These are phyloP conservation scores for Graphium sp. DNA, from an alignment of 2,329 filamentous ascomycete species.

Conservation along the genomic window DNA sequence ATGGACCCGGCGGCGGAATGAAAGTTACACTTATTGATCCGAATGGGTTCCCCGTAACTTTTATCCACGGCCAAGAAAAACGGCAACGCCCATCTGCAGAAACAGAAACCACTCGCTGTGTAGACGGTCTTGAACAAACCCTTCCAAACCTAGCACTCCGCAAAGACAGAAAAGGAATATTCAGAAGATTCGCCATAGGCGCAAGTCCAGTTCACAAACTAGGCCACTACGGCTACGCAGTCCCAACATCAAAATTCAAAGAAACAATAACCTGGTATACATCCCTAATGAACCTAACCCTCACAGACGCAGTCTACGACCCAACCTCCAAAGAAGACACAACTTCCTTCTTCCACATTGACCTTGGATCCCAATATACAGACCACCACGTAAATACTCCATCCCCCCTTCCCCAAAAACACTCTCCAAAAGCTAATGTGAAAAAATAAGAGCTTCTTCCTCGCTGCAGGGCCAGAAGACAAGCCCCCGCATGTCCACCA, in stretches of 20 bases:
- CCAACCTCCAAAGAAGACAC: slow-evolving; percentile 5
- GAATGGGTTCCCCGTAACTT: slow-evolving; percentile 2
- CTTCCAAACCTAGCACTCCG: not conserved
- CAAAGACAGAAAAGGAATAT: slow-evolving; percentile 5
- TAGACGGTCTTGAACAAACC: slow-evolving; percentile 1
- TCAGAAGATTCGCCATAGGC: slow-evolving; percentile 14
- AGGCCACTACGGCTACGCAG: slow-evolving; percentile 19
- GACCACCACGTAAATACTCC: slow-evolving; percentile 45
- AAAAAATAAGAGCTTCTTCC: too few species aligned
- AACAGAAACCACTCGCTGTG: not conserved
- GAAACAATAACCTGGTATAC: slow-evolving; percentile 18
- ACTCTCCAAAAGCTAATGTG: too few species aligned
- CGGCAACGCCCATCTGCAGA: not conserved
- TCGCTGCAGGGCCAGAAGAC: slow-evolving; percentile 1
- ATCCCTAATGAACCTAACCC: slow-evolving; percentile 20
- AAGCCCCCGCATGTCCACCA: slow-evolving; percentile 11
- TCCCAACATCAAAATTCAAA: slow-evolving; percentile 12
- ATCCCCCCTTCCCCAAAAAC: too few species aligned
- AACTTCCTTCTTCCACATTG: slow-evolving; percentile 33
- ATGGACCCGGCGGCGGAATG: slow-evolving; percentile 1
- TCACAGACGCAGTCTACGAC: slow-evolving; percentile 13
- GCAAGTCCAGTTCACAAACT: slow-evolving; percentile 18
- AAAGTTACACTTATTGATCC: slow-evolving; percentile 1
- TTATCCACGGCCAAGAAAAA: not conserved
- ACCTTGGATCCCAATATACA: slow-evolving; percentile 25